Base-by-base conservation (phyloP, 129 eudicot species). In the Solidago caesia region DNA sequence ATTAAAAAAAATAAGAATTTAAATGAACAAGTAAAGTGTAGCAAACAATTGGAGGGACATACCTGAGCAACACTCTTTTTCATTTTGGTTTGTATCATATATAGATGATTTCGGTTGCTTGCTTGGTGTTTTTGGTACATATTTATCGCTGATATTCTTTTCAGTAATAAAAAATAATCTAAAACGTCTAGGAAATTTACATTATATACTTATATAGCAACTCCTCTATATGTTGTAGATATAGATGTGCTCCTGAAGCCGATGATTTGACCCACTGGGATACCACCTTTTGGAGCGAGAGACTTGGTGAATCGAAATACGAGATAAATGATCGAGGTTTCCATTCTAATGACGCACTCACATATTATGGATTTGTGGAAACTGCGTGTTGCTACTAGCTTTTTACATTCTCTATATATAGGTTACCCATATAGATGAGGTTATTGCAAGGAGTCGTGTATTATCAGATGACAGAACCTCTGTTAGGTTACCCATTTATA, bases 271-370 rank as follows among this genome's bases (percentile, higher is more conserved):
- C 75, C 63, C 91, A 90, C 76, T 94, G 99, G 99, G 99, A 94
- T 67, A 79, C 72, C 56, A 75, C 76, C 71, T 94, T 84, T 56
- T 94, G 99, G 99, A 94, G 99, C 82, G 99, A 94, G 80, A 91
- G 99, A 76, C 90, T 94, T 48, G 85, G 99, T 29, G 99, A 94
- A 79, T 88, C 97, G 44, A 94, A 91, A 72, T 94, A 85, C 59
- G 97, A 94, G 71, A 88, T 94, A 73, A 94, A 94, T 48, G 99
- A 21, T 21, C 21, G 21, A 94, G 99, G 99, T 93, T 71, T 26
- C 46, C 57, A 5, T 48, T 49, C 13, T 47, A 26, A 64, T 16
- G 39, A 1, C 39, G 21, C 21, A 21, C 21, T 43, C 21, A 21
- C 21, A 21, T 21, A 21, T 21, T 21, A 21, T 21, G 21, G 21